Conservation (phyloP, 108 stramenopile species). For the Craspedostauros australis region DNA sequence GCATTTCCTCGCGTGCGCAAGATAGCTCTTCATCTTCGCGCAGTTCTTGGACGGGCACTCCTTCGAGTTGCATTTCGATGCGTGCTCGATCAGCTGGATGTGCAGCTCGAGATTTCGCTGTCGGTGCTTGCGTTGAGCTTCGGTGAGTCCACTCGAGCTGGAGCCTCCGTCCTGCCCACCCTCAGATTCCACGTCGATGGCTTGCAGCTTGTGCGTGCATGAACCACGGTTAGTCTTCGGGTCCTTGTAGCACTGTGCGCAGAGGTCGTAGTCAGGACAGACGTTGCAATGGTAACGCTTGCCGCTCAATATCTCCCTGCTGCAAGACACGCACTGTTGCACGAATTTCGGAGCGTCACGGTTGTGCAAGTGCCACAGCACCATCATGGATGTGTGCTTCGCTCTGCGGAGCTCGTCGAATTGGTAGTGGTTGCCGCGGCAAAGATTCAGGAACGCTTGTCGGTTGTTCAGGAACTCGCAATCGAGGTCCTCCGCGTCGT, state of each 20-base stretch:
- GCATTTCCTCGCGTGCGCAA: slow-evolving; percentile 76
- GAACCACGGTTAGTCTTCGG: slow-evolving; percentile 66
- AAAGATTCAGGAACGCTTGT: slow-evolving; percentile 82
- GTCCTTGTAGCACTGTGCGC: slow-evolving; percentile 72
- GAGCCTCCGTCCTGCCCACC: slow-evolving; percentile 21
- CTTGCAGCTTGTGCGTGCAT: slow-evolving; percentile 69
- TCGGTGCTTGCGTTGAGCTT: slow-evolving; percentile 69
- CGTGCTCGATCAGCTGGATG: slow-evolving; percentile 95
- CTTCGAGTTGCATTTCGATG: slow-evolving; percentile 79
- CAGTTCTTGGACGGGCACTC: slow-evolving; percentile 88
- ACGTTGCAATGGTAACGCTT: slow-evolving; percentile 77
- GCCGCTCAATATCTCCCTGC: slow-evolving; percentile 77
- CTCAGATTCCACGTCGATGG: slow-evolving; percentile 59
- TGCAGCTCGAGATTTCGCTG: slow-evolving; percentile 88
- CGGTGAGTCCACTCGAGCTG: slow-evolving; percentile 53
- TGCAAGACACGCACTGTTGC: slow-evolving; percentile 77
- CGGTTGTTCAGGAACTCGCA: slow-evolving; percentile 85
- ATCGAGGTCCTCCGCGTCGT: slow-evolving; percentile 83
- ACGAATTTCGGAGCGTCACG: slow-evolving; percentile 94
- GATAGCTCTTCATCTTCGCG: slow-evolving; percentile 92
- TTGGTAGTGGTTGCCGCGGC: slow-evolving; percentile 97
- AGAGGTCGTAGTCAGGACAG: slow-evolving; percentile 91
- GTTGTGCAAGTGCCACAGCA: slow-evolving; percentile 97
- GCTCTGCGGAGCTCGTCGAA: slow-evolving; percentile 96
- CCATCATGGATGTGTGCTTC: slow-evolving; percentile 99